Percentiles rank a stretch among this genome's conserved stretches.
phyloP scores from a whole-genome alignment of 805 yeast genomes.

The Cyberlindnera misumaiensis region DNA sequence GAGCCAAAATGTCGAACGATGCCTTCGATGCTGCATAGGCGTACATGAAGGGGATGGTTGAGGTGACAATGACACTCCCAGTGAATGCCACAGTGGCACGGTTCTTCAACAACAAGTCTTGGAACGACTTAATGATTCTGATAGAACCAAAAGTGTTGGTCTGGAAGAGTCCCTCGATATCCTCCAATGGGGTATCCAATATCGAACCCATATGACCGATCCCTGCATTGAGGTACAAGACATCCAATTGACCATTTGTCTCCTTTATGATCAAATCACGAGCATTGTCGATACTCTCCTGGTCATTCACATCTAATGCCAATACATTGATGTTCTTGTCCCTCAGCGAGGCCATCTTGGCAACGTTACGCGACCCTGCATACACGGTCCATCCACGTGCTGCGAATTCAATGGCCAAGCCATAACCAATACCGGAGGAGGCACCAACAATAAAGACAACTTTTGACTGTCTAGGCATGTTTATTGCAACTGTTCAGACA shows the following conservation, averaged over 20 bases:
- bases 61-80: conserved; percentile 27
- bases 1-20: conserved; percentile 33
- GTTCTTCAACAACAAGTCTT: conserved; percentile 25
- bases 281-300: conserved; percentile 24
- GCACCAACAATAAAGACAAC: conserved; percentile 53
- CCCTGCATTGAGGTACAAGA: conserved; percentile 39
- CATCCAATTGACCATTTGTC: conserved; percentile 29
- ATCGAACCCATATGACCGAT: conserved; percentile 20
- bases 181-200: conserved; percentile 25
- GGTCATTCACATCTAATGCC: conserved; percentile 29
- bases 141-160: conserved; percentile 36
- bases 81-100: conserved; percentile 34
- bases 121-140: conserved; percentile 28
- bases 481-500: too few relatives aligned
- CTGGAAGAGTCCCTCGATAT: conserved; percentile 18
- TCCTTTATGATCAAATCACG: conserved; percentile 20
- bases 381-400: conserved; percentile 33
- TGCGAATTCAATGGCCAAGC: conserved; percentile 38
- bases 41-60: conserved; percentile 29
- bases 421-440: conserved; percentile 52
- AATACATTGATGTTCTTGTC: conserved; percentile 27
- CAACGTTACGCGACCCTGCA: conserved; percentile 28
- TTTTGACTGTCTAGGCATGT: too few relatives aligned
- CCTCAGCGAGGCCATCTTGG: conserved; percentile 25
- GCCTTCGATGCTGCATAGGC: conserved; percentile 33